These are phyloP conservation scores for Raffaelea deltoideospora DNA, from an alignment of 2,329 filamentous ascomycete genomes.

Conservation along the genomic window DNA sequence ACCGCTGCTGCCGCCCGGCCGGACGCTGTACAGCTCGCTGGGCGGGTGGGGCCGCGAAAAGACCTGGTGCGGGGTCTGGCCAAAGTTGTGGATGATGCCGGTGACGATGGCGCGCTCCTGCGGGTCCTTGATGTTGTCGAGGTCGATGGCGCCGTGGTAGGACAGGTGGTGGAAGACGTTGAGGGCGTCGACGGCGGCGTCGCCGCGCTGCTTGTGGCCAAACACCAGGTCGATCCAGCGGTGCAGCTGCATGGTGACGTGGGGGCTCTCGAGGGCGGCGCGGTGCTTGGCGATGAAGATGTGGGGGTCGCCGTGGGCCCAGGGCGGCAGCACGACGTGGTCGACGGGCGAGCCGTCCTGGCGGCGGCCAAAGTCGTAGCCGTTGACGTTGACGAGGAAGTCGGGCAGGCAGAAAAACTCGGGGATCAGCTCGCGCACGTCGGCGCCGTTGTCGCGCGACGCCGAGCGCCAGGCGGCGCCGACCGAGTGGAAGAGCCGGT, in stretches of 20 bases:
- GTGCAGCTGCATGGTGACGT: slow-evolving; percentile 79
- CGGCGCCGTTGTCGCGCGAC: slow-evolving; percentile 77
- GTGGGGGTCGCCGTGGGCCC: slow-evolving; percentile 91
- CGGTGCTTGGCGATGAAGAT: slow-evolving; percentile 92
- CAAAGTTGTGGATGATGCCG: slow-evolving; percentile 96
- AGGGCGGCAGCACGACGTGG: slow-evolving; percentile 77
- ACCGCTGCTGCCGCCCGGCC: too few species aligned
- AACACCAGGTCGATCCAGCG: slow-evolving; percentile 96
- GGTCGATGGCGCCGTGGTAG: slow-evolving; percentile 82
- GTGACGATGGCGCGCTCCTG: slow-evolving; percentile 80
- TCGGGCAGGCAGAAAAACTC: slow-evolving; percentile 97
- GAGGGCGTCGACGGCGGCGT: slow-evolving; percentile 76
- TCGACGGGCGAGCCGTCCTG: slow-evolving; percentile 71
- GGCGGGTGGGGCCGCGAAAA: slow-evolving; percentile 68
- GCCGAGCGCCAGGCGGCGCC: slow-evolving; percentile 83
- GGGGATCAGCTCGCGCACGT: slow-evolving; percentile 86
- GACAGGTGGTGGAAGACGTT: slow-evolving; percentile 96
- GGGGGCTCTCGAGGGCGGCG: slow-evolving; percentile 86
- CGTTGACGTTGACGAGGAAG: slow-evolving; percentile 85
- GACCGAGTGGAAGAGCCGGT: slow-evolving; percentile 88
- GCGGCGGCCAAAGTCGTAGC: slow-evolving; percentile 80
- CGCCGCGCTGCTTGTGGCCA: slow-evolving; percentile 83
- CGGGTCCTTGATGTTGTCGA: slow-evolving; percentile 81
- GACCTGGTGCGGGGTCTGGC: slow-evolving; percentile 90
- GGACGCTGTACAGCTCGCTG: slow-evolving; percentile 45